A percentile compares a stretch with the other conserved stretches of the same genome.
phyloP scores from a whole-genome alignment of 1,284 basidiomycete species.

The Cutaneotrichosporon spelunceum region DNA sequence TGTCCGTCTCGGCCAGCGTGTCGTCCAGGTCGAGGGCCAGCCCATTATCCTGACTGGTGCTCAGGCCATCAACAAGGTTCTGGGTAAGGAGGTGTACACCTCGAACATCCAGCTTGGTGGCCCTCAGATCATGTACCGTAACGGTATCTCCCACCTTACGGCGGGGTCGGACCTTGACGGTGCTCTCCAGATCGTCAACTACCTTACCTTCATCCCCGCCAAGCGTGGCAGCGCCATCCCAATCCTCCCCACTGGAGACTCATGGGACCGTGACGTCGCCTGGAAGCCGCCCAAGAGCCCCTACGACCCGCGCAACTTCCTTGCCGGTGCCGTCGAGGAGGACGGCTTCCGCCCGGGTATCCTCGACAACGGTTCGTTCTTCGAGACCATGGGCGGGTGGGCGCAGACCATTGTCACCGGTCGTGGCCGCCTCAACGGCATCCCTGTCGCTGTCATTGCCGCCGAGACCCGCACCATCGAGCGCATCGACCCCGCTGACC shows the following conservation, averaged over 20 bases:
- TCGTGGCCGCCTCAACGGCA: constrained; percentile 91
- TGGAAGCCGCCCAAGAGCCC: constrained; percentile 90
- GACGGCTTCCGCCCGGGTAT: constrained; percentile 78
- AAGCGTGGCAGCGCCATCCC: constrained; percentile 72
- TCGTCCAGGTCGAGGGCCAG: constrained; percentile 98
- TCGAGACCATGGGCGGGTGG: constrained; percentile 68
- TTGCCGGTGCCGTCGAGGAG: constrained; percentile 88
- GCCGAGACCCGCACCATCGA: constrained; percentile 89
- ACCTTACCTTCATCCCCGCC: constrained; percentile 89
- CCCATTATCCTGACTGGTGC: constrained; percentile 99
- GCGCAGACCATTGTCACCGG: constrained; percentile 94
- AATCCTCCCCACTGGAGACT: constrained; percentile 65
- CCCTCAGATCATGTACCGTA: constrained; percentile 99
- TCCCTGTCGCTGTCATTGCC: constrained; percentile 96
- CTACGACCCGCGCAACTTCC: constrained; percentile 97
- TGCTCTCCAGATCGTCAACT: constrained; percentile 85
- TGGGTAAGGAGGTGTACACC: constrained; percentile 98
- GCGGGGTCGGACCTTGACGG: constrained; percentile 93
- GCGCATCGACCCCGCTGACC: constrained; percentile 94
- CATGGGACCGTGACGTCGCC: constrained; percentile 89
- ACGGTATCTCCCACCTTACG: constrained; percentile 95
- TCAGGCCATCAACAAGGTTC: constrained; percentile 95
- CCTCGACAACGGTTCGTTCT: constrained; percentile 92
- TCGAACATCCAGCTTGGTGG: constrained; percentile 98
- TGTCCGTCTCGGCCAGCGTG: constrained; percentile 94